A percentile compares a stretch with the other conserved stretches of the same genome.
These are phyloP conservation scores for Linum lewisii DNA, from an alignment of 345 rosid species.

Conservation along the genomic window DNA sequence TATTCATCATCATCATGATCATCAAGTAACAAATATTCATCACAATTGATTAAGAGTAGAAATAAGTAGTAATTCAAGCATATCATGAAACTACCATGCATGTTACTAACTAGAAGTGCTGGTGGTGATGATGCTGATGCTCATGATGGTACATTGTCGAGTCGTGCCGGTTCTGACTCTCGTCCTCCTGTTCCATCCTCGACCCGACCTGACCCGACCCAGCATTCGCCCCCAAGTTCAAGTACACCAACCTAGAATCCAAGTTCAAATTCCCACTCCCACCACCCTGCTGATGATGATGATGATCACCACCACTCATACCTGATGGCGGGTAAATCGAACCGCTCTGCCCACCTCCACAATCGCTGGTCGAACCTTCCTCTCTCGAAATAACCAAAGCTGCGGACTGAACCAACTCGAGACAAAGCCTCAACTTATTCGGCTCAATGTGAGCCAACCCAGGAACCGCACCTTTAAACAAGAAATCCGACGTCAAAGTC, in stretches of 20 bases:
- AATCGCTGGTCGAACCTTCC: constrained; percentile 44
- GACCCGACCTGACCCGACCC: constrained; percentile 55
- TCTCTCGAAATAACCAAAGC: constrained; percentile 93
- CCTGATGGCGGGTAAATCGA: constrained; percentile 42
- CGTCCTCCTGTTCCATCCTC: constrained; percentile 52
- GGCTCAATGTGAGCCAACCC: constrained; percentile 92
- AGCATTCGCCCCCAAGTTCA: constrained; percentile 68
- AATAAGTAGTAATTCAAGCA: not conserved
- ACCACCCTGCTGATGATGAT: constrained; percentile 30
- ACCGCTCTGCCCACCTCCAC: constrained; percentile 25
- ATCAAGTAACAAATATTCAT: too few relatives aligned
- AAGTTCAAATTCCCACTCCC: constrained; percentile 42
- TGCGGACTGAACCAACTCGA: constrained; percentile 97
- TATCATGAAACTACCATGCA: not conserved
- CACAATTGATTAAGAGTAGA: too few relatives aligned
- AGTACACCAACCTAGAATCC: constrained; percentile 86
- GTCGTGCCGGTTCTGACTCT: constrained; percentile 53
- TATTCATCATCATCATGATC: too few relatives aligned
- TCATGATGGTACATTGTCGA: constrained; percentile 47
- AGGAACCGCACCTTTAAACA: constrained; percentile 97
- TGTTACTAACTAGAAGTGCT: constrained; percentile 21
- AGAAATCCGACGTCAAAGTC: constrained; percentile 94
- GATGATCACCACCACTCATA: constrained; percentile 33
- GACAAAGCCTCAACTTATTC: constrained; percentile 86
- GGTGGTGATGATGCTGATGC: constrained; percentile 50